Evolutionary conservation across 805 yeast genomes (phyloP).

Genomic region (Nakazawaea siamensis): DNA sequence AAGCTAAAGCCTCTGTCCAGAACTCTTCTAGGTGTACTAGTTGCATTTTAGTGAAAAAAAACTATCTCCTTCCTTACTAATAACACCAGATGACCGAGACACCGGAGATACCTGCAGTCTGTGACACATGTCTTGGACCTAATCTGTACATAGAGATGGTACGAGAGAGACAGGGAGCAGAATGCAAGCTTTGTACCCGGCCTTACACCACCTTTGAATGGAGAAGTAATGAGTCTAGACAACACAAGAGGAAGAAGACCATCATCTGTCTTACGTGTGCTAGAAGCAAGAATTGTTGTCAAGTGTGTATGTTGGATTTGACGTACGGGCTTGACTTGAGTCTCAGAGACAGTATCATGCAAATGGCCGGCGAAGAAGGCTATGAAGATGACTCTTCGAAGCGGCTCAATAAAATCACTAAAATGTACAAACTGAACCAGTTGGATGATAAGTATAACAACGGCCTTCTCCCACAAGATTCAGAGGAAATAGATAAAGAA

Average conservation of each 20-base stretch:
- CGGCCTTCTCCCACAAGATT: conserved; percentile 17
- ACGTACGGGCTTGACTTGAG: conserved; percentile 74
- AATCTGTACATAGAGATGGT: conserved; percentile 63
- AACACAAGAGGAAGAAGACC: conserved; percentile 36
- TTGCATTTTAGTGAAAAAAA: neutral
- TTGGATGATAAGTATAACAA: conserved; percentile 21
- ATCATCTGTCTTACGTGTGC: conserved; percentile 77
- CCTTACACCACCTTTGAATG: conserved; percentile 79
- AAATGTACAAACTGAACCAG: conserved; percentile 47
- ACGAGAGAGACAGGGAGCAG: conserved; percentile 63
- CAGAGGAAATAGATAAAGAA: conserved; percentile 15
- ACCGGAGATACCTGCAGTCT: conserved; percentile 53
- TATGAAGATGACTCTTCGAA: conserved; percentile 24
- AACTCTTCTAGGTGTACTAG: too few relatives aligned
- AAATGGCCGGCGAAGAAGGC: conserved; percentile 47
- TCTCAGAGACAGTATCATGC: conserved; percentile 72
- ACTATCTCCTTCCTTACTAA: neutral
- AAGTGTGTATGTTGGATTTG: conserved; percentile 77
- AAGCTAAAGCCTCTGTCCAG: too few relatives aligned
- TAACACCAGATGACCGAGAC: neutral
- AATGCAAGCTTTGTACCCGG: conserved; percentile 78
- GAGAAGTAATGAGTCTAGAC: conserved; percentile 23
- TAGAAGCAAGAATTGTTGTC: conserved; percentile 74
- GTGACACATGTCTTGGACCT: conserved; percentile 66
- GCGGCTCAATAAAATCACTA: conserved; percentile 44